phyloP scores from a whole-genome alignment of 2,329 filamentous ascomycete genomes.

The Bipolaris zeicola region DNA sequence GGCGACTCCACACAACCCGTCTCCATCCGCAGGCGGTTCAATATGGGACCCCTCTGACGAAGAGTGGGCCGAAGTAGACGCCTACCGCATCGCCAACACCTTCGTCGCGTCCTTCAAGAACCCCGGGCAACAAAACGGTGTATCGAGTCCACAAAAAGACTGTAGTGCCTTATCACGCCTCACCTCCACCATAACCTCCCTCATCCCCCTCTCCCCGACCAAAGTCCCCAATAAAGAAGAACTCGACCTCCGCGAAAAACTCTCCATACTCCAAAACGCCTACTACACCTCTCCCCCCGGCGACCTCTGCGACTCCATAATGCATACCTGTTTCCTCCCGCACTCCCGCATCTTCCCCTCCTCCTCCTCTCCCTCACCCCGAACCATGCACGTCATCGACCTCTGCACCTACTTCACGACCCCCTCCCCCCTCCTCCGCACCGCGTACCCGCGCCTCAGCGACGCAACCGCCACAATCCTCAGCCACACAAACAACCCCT shows the following conservation, averaged over 20 bases:
- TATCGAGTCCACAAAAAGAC: neutral
- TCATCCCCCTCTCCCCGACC: neutral
- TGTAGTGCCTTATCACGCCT: conserved; percentile 1
- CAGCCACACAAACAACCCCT: conserved; percentile 15
- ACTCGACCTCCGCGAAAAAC: neutral
- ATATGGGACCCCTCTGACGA: conserved; percentile 21
- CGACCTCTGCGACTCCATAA: conserved; percentile 14
- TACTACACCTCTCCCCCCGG: conserved; percentile 9
- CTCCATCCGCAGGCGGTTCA: neutral
- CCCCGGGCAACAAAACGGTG: neutral
- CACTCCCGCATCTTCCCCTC: conserved; percentile 1
- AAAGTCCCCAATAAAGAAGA: neutral
- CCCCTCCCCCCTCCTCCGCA: neutral
- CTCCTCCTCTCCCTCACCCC: neutral
- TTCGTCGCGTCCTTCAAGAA: conserved; percentile 13
- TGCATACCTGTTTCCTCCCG: neutral
- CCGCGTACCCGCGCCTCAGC: conserved; percentile 19
- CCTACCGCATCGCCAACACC: conserved; percentile 5
- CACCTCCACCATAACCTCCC: neutral
- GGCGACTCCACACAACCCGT: neutral
- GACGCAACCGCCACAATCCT: conserved; percentile 24
- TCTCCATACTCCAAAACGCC: conserved; percentile 8
- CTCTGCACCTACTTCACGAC: conserved; percentile 6
- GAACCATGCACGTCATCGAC: conserved; percentile 18
- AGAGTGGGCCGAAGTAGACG: conserved; percentile 17